Base-by-base conservation (phyloP, 495 filamentous ascomycete genomes). In the Amniculicola lignicola region DNA sequence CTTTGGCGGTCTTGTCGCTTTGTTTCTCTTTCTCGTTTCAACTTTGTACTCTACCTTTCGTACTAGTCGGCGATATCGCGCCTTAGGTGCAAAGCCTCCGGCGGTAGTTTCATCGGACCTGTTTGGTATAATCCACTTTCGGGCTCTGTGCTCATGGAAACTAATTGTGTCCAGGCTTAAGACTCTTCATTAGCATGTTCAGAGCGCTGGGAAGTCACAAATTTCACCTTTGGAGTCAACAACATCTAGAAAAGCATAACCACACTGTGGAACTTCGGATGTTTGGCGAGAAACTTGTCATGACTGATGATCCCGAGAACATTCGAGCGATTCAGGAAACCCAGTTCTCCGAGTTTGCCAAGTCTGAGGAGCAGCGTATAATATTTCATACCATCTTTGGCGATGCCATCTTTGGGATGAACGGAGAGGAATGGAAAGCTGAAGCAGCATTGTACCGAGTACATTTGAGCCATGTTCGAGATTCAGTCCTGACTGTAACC, bases 251-350 rank as follows among this genome's bases (percentile, higher is more conserved):
- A 9, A 25, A 44, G 41, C 14, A 44, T 25, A 44, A 44, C 21
- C 41, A 44, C 41, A 44, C 41, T 6, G 10, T 44, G 21, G 41
- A 44, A 44, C 16, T 44, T 4, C 41, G 21, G 12, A 21, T 44
- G 41, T 25, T 44, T 21, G 41, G 41, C 21, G 41, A 21, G 21
- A 21, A 25, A 9, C 14, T 44, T 21, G 16, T 44, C 41, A 22
- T 44, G 41, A 44, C 41, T 15, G 41, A 44, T 44, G 41, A 44
- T 18, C 41, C 41, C 21, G 41, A 44, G 21, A 44, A 44, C 21
- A 44, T 44, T 18, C 9, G 21, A 15, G 41, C 41, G 41, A 25
- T 44, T 25, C 41, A 44, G 21, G 41, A 44, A 21, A 44, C 41
- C 3, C 19, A 44, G 41, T 44, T 44, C 41, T 21, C 41, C 14